Evolutionary conservation across 2,329 filamentous ascomycete species (phyloP).

Genomic region (Xylaria sp.): DNA sequence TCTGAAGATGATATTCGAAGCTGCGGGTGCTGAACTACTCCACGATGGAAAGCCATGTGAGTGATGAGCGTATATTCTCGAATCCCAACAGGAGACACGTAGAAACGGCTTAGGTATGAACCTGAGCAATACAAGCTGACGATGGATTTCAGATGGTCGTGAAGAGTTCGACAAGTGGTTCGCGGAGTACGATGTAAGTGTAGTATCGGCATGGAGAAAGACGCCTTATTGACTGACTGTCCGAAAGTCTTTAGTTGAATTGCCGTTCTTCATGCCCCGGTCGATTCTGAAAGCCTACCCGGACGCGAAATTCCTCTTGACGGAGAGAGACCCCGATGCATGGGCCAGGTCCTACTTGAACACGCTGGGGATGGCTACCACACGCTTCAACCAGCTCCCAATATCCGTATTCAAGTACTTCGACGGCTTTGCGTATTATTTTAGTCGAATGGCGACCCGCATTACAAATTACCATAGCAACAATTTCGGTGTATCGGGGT

Average conservation of each 20-base stretch:
- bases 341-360: conserved; percentile 33
- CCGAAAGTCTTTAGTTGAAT: conserved; percentile 28
- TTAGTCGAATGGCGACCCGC: conserved; percentile 6
- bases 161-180: conserved; percentile 39
- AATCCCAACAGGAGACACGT: background rate
- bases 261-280: conserved; percentile 32
- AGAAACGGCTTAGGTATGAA: background rate
- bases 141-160: conserved; percentile 24
- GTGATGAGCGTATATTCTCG: conserved; percentile 3
- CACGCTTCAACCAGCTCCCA: conserved; percentile 20
- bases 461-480: conserved; percentile 17
- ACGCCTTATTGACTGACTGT: background rate
- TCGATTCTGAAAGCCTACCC: conserved; percentile 31
- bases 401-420: conserved; percentile 27
- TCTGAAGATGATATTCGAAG: conserved; percentile 30
- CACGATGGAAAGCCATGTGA: conserved; percentile 26
- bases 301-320: conserved; percentile 35
- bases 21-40: conserved; percentile 29
- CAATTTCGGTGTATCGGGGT: conserved; percentile 15
- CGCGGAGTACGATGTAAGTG: conserved; percentile 36
- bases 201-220: background rate
- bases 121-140: background rate
- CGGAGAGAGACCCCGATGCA: conserved; percentile 33
- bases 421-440: conserved; percentile 17
- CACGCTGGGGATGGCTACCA: conserved; percentile 21